Conservation (phyloP, 768 basidiomycete species). For the Paxillus rubicundulus region DNA sequence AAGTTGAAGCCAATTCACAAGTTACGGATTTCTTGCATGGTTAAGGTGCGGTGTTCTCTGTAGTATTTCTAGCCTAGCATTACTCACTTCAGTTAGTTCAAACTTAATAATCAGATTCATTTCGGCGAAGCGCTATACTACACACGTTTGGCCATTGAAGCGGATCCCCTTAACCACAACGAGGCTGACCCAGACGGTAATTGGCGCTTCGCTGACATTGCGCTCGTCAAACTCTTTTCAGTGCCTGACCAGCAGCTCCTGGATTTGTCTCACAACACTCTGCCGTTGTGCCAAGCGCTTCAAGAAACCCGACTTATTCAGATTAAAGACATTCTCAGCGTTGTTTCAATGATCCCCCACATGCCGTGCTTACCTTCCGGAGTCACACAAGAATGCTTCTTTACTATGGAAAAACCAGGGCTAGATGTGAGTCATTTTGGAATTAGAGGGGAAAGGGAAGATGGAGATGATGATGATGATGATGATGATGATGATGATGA, state of each 20-base stretch:
- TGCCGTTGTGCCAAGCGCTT: conserved; percentile 14
- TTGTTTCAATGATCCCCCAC: conserved; percentile 25
- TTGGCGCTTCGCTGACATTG: conserved; percentile 7
- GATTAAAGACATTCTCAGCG: conserved; percentile 11
- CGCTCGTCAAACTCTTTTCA: conserved; percentile 21
- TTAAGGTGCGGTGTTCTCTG: conserved; percentile 1
- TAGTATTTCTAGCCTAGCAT: not conserved
- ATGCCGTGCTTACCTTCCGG: conserved; percentile 4
- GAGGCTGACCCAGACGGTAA: not conserved
- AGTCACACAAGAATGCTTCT: conserved; percentile 5
- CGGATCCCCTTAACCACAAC: conserved; percentile 1
- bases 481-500: too few species aligned
- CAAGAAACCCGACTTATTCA: conserved; percentile 17
- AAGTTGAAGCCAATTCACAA: not conserved
- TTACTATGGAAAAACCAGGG: not conserved
- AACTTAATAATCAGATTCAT: not conserved
- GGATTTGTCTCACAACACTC: conserved; percentile 12
- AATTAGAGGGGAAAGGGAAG: not conserved
- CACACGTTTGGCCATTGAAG: conserved; percentile 11
- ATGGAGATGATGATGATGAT: too few species aligned
- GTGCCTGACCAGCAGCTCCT: conserved; percentile 15
- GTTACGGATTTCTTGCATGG: not conserved
- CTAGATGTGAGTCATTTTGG: not conserved
- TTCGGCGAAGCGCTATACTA: not conserved
- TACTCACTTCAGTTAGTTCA: not conserved